phyloP scores from a whole-genome alignment of 176 grass and related monocot species.

The Carex scoparia region DNA sequence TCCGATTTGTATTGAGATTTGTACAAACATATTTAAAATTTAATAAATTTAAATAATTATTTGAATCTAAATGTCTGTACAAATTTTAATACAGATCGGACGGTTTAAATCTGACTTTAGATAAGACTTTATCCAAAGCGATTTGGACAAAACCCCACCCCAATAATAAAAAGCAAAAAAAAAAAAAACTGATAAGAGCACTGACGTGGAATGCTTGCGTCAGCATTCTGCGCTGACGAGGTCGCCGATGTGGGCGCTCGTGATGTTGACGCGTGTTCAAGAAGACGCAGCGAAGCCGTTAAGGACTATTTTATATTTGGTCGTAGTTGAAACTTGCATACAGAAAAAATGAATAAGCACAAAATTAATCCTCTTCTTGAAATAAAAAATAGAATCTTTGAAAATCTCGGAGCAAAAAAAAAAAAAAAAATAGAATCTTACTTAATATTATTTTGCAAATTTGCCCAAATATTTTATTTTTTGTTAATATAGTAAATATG shows the following conservation, averaged over 20 bases:
- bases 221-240: background rate
- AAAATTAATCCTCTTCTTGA: background rate
- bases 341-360: constrained; percentile 19
- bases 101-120: no score
- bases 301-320: background rate
- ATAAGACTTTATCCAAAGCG: no score
- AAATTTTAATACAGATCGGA: no score
- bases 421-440: background rate
- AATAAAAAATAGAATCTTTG: background rate
- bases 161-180: no score
- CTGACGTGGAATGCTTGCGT: background rate
- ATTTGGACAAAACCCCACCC: no score
- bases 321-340: background rate
- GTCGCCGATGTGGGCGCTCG: background rate
- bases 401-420: background rate
- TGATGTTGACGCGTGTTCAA: background rate
- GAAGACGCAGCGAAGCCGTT: background rate
- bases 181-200: background rate
- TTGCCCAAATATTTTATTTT: background rate
- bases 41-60: no score
- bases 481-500: background rate
- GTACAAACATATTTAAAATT: no score
- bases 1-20: no score
- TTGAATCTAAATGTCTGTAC: no score
- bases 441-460: background rate